Base-by-base conservation (phyloP, 768 basidiomycete genomes). In the Mrakia frigida region DNA sequence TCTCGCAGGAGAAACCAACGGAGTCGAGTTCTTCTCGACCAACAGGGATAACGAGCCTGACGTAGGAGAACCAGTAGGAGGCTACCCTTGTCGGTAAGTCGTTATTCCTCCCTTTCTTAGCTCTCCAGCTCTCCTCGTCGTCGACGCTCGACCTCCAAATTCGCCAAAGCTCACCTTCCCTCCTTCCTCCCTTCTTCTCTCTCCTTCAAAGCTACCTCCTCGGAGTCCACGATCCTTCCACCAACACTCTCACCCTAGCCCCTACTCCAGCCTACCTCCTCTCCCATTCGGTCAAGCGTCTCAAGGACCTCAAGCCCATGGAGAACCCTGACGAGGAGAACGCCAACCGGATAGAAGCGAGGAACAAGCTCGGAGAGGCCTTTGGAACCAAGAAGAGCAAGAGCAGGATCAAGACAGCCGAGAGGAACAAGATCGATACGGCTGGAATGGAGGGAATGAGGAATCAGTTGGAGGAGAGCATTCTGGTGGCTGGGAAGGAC, bases 351-450 rank as follows among this genome's bases (percentile, higher is more conserved):
- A 84, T 87, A 56, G 87, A 89, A 70, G 90, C 90, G 23, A 87
- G 90, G 59, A 91, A 88, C 74, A 86, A 88, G n/a, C 88, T 99
- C 1, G 94, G 96, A 43, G 90, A 94, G 82, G 88, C 91, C 1
- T 99, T 99, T 79, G 96, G 96, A 31, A 96, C 94, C 35, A 92
- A 94, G 85, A 98, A 97, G 82, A 93, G 94, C 63, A 91, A 93
- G 83, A 88, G 89, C 14, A 89, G 89, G 39, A 94, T 98, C 81
- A 88, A 88, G 72, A 91, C 93, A 6, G 88, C 87, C 73, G 94
- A 95, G 83, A 88, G 96, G 79, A 96, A 95, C 84, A 90, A 89
- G 82, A 90, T 99, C 52, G 94, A 97, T 84, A 89, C 92, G 28
- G 85, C 87, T 76, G 93, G 93, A 3, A 95, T 97, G 91, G 88